These are phyloP conservation scores for Echria macrotheca DNA, from an alignment of 495 filamentous ascomycete species.

Conservation along the genomic window DNA sequence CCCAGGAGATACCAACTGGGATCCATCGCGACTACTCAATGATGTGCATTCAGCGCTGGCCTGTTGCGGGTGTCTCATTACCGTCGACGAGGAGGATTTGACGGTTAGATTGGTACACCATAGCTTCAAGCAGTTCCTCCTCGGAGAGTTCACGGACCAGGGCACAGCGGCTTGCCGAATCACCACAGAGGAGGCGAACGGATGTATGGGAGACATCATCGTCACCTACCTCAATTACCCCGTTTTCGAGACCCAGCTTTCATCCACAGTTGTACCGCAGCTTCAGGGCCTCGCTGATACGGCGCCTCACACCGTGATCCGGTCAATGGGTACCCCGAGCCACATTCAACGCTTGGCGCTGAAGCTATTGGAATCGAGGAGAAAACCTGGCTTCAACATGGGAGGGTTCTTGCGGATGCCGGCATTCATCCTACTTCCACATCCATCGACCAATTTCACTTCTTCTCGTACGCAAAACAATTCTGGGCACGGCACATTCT, in stretches of 20 bases:
- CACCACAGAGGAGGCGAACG: conserved; percentile 20
- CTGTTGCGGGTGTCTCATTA: conserved; percentile 40
- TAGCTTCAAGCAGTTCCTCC: conserved; percentile 40
- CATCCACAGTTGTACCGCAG: neutral
- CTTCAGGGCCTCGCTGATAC: neutral
- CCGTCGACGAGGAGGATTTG: conserved; percentile 40
- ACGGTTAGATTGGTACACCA: conserved; percentile 38
- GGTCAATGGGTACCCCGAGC: neutral
- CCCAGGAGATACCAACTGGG: conserved; percentile 31
- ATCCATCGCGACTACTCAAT: conserved; percentile 29
- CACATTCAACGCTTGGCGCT: neutral
- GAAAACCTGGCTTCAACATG: neutral
- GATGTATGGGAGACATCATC: conserved; percentile 18
- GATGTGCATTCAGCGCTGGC: conserved; percentile 30
- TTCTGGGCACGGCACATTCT: too few relatives aligned
- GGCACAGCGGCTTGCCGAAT: conserved; percentile 17
- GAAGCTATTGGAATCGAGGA: neutral
- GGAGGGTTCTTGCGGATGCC: neutral
- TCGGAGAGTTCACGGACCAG: conserved; percentile 11
- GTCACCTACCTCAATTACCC: neutral
- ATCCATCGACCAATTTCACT: too few relatives aligned
- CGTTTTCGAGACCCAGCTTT: neutral
- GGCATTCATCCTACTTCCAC: neutral
- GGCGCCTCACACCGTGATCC: neutral
- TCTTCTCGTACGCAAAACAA: too few relatives aligned